phyloP scores from a whole-genome alignment of 2,329 filamentous ascomycete species.

The Pseudocercospora fijiensis region DNA sequence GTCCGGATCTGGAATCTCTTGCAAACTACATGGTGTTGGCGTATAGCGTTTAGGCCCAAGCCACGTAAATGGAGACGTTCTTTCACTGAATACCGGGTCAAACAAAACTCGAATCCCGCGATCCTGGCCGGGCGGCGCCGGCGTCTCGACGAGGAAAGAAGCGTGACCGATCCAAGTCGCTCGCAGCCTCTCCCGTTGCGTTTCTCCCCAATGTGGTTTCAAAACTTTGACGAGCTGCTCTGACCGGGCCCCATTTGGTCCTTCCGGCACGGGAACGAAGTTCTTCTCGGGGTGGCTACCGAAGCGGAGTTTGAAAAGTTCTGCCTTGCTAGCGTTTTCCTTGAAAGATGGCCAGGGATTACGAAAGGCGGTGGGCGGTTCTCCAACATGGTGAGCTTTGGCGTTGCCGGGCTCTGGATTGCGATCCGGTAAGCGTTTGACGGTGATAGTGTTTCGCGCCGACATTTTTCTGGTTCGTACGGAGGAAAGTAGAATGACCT shows the following conservation, averaged over 20 bases:
- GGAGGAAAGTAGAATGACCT: background rate
- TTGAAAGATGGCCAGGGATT: slow-evolving; percentile 52
- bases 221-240: slow-evolving; percentile 46
- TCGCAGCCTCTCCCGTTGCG: slow-evolving; percentile 38
- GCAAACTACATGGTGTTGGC: slow-evolving; percentile 50
- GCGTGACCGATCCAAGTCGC: slow-evolving; percentile 56
- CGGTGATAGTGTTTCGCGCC: background rate
- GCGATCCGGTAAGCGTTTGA: slow-evolving; percentile 12
- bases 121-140: slow-evolving; percentile 30
- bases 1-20: slow-evolving; percentile 54
- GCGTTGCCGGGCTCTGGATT: slow-evolving; percentile 20
- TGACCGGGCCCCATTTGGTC: slow-evolving; percentile 32
- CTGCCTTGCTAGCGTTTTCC: slow-evolving; percentile 26
- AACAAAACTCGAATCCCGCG: slow-evolving; percentile 51
- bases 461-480: slow-evolving; percentile 3
- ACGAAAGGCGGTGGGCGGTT: slow-evolving; percentile 47
- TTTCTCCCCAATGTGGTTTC: slow-evolving; percentile 43
- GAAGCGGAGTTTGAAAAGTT: slow-evolving; percentile 41
- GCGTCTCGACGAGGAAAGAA: slow-evolving; percentile 50
- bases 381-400: slow-evolving; percentile 45
- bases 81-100: slow-evolving; percentile 55
- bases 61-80: slow-evolving; percentile 49
- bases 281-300: slow-evolving; percentile 42
- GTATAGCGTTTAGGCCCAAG: slow-evolving; percentile 55
- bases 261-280: slow-evolving; percentile 48